Conservation (phyloP, 495 filamentous ascomycete species). For the Tuber umbilicatum region DNA sequence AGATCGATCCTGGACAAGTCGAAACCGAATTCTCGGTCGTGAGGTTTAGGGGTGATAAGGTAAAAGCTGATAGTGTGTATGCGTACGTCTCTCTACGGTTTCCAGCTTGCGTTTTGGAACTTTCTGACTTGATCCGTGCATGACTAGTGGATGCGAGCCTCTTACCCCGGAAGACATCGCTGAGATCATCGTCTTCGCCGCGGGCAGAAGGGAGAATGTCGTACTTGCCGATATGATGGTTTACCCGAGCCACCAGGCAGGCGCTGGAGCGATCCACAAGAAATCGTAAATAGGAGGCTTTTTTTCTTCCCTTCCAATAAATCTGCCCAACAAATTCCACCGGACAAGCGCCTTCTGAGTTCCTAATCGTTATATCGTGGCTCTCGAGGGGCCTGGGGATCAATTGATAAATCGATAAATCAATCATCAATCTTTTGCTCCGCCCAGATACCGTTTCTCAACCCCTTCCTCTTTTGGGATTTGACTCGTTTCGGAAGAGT, state of each 20-base stretch:
- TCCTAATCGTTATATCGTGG: not conserved
- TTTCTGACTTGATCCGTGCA: not conserved
- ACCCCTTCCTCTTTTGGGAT: not conserved
- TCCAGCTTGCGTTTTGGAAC: not conserved
- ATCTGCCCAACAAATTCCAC: not conserved
- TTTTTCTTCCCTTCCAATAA: not conserved
- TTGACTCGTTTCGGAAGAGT: not conserved
- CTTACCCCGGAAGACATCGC: conserved; percentile 92
- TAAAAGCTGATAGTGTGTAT: conserved; percentile 93
- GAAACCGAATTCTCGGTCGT: conserved; percentile 97
- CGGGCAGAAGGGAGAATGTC: conserved; percentile 84
- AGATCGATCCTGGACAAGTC: conserved; percentile 92
- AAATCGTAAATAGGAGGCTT: conserved; percentile 13
- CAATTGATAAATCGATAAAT: conserved; percentile 1
- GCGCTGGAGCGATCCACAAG: conserved; percentile 38
- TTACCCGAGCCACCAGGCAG: conserved; percentile 86
- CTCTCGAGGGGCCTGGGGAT: not conserved
- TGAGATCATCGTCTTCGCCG: conserved; percentile 87
- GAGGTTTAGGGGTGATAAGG: conserved; percentile 84
- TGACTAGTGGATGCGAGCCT: conserved; percentile 69
- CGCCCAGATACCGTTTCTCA: not conserved
- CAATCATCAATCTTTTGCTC: not conserved
- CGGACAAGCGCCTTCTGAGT: not conserved
- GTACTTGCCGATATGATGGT: conserved; percentile 88
- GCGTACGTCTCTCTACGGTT: conserved; percentile 54